A percentile compares a stretch with the other conserved stretches of the same genome.
phyloP scores from a whole-genome alignment of 345 rosid genomes.

The Dipteronia sinensis region DNA sequence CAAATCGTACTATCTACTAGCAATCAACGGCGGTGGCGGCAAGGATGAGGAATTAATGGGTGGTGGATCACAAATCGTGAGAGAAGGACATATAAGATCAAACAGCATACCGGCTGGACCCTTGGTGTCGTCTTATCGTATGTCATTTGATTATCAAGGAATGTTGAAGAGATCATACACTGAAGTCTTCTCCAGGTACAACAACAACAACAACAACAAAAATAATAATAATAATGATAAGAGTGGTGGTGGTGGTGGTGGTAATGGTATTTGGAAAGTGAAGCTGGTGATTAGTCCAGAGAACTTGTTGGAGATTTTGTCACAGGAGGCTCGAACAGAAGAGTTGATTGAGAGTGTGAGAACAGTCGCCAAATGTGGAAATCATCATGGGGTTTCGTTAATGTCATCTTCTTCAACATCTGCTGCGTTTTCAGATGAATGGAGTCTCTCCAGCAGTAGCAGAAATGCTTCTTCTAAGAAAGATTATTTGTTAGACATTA shows the following conservation, averaged over 20 bases:
- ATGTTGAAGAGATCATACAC: conserved; percentile 65
- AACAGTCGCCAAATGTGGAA: conserved; percentile 69
- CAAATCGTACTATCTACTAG: conserved; percentile 60
- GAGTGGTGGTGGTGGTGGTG: background rate
- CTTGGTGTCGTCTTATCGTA: conserved; percentile 51
- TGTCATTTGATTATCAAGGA: conserved; percentile 62
- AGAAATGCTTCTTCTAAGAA: conserved; percentile 41
- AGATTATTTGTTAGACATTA: conserved; percentile 25
- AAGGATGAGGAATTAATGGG: background rate
- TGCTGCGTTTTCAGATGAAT: conserved; percentile 46
- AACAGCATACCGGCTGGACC: conserved; percentile 56
- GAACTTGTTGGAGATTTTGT: conserved; percentile 64
- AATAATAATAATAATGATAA: too few relatives aligned
- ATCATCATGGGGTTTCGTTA: conserved; percentile 25
- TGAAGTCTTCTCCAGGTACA: conserved; percentile 53
- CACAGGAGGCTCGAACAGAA: conserved; percentile 59
- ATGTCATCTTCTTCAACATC: conserved; percentile 25
- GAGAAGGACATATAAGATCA: conserved; percentile 66
- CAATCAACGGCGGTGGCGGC: conserved; percentile 16
- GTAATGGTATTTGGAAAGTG: conserved; percentile 75
- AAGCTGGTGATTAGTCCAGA: conserved; percentile 71
- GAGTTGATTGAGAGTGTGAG: conserved; percentile 80
- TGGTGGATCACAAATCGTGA: conserved; percentile 24
- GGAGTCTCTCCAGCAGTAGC: conserved; percentile 55
- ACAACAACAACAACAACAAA: conserved; percentile 15